Base-by-base conservation (phyloP, 2,329 filamentous ascomycete genomes). In the Dothideomycetes sp. region DNA sequence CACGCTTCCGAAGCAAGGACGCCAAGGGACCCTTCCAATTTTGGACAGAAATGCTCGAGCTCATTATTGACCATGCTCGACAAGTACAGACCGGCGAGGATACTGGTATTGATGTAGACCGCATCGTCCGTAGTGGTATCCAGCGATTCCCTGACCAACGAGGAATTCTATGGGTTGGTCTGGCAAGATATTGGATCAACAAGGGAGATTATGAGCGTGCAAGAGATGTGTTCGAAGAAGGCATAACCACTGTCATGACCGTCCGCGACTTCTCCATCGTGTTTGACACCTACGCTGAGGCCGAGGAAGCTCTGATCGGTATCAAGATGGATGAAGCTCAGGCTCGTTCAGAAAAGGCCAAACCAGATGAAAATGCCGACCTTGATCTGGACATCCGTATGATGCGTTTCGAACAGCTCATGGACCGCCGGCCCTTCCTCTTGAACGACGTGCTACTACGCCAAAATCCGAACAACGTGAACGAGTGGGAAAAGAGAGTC, bases 401-500 rank as follows among this genome's bases (percentile, higher is more conserved):
- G 87, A 82, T 95, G 75, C 80, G 91, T 40, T 98, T 98, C 54
- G 91, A 98, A 62, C 88, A 95, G 55, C 72, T 98, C 41, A 96
- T 98, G 89, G 89, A 98, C 61, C 80, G 91, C 39, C 76, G 91
- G 41, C 89, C 91, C 4, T 98, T 98, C 67, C 72, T 98, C 33
- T 76, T 98, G 33, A 98, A 98, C 61, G 91, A 98, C 58, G 91
- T 98, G 13, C 69, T 96, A 11, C 69, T 98, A 33, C 80, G 93
- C 31, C 91, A 98, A 58, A 98, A 98, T 54, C 89, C 91, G 1
- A 86, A 95, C 65, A 95, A 88, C 54, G 89, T 98, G 37, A 76
- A 80, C 17, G 91, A 98, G 64, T 98, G 91, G 91, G 84, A 94
- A 64, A 96, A 98, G 64, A 76, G 91, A 31, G 84, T 96, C n/a